Evolutionary conservation across 2,329 filamentous ascomycete genomes (phyloP).

Genomic region (Aspergillus eucalypticola): DNA sequence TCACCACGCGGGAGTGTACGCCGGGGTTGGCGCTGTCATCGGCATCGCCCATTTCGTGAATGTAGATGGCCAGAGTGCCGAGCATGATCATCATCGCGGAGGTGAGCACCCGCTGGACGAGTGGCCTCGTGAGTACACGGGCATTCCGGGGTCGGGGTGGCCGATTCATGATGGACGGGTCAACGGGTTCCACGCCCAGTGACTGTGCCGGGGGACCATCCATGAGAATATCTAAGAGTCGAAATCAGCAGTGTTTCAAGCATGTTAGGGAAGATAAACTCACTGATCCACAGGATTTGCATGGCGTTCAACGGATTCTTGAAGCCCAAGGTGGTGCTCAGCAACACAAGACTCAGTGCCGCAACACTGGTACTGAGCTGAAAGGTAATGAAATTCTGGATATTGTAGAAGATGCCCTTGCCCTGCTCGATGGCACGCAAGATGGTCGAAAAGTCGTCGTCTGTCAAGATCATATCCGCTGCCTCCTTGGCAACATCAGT

Average conservation of each 20-base stretch:
- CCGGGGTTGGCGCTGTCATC: conserved; percentile 43
- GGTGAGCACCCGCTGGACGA: conserved; percentile 82
- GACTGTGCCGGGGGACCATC: conserved; percentile 97
- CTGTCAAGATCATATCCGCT: conserved; percentile 82
- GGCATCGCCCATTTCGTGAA: conserved; percentile 83
- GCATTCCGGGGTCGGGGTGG: conserved; percentile 85
- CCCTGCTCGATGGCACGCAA: conserved; percentile 95
- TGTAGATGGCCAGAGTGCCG: conserved; percentile 88
- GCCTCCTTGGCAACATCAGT: conserved; percentile 97
- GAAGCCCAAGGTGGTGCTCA: conserved; percentile 90
- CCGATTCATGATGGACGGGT: conserved; percentile 88
- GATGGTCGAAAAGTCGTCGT: conserved; percentile 89
- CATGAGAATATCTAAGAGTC: conserved; percentile 87
- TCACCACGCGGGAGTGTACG: conserved; percentile 64
- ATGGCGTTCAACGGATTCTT: conserved; percentile 96
- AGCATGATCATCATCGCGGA: conserved; percentile 88
- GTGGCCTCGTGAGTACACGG: conserved; percentile 80
- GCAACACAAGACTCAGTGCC: conserved; percentile 82
- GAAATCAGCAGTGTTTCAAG: conserved; percentile 27
- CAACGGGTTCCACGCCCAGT: conserved; percentile 90
- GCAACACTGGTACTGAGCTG: conserved; percentile 97
- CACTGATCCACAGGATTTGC: conserved; percentile 99
- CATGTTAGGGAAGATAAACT: conserved; percentile 43
- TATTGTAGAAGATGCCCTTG: conserved; percentile 99
- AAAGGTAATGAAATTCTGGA: conserved; percentile 98